A percentile compares a stretch with the other conserved stretches of the same genome.
phyloP scores from a whole-genome alignment of 441 rosid genomes.

The Melastoma candidum region DNA sequence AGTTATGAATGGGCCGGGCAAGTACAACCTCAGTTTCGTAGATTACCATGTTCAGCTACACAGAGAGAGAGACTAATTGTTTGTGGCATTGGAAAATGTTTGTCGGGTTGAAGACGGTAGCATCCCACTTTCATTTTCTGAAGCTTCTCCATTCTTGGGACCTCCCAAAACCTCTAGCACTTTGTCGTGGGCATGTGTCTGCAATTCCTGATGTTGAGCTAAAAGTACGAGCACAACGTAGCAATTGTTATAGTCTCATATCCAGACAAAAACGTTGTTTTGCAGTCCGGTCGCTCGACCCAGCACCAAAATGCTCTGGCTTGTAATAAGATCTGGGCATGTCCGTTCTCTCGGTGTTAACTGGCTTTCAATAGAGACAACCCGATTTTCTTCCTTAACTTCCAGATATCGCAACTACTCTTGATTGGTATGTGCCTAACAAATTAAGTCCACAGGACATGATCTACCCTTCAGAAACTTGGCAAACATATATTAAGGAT shows the following conservation, averaged over 20 bases:
- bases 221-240: conserved; percentile 3
- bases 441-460: too few relatives aligned
- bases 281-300: conserved; percentile 5
- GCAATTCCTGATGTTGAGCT: conserved; percentile 5
- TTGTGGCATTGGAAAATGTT: too few relatives aligned
- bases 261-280: conserved; percentile 7
- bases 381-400: neutral
- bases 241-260: conserved; percentile 8
- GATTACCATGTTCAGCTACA: neutral
- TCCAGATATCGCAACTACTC: conserved; percentile 6
- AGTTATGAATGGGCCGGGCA: neutral
- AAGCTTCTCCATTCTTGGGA: conserved; percentile 3
- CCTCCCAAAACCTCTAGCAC: neutral
- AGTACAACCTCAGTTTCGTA: neutral
- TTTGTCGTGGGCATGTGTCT: neutral
- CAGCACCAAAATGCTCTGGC: neutral
- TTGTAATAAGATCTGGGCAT: neutral
- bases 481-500: too few relatives aligned
- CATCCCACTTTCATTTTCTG: conserved; percentile 4
- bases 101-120: too few relatives aligned
- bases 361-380: conserved; percentile 6
- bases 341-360: neutral
- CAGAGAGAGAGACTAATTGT: neutral
- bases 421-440: neutral
- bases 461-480: too few relatives aligned